Base-by-base conservation (phyloP, 192 early-diverging fungal species). In the Pilaira anomala region DNA sequence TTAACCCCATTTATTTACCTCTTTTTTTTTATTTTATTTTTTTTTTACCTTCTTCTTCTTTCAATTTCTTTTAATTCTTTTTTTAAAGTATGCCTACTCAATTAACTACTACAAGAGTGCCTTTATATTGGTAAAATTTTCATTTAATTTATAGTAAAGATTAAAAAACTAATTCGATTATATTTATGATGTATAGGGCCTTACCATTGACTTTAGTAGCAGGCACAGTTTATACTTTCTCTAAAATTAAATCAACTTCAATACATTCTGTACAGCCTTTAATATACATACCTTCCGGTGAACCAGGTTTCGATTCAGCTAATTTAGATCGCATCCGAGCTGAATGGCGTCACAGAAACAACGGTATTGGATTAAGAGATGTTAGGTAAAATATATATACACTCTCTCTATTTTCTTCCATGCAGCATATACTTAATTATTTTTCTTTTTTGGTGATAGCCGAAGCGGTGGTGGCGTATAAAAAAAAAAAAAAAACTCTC, bases 381-480 rank as follows among this genome's bases (percentile, higher is more conserved):
- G 65, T 67, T 7, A 67, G 57, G 65, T 67, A 67, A 39, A 39
- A 7, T 21, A 57, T 13, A 50, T 49, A 48, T 3, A n/a, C n/a
- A n/a, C n/a, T n/a, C n/a, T n/a, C n/a, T n/a, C n/a, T 3, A 56
- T 29, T 13, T 9, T 7, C 19, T 22, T 41, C 1, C 3, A 13
- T 57, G 11, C 12, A 3, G n/a, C n/a, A n/a, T n/a, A n/a, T 8
- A 26, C 26, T 2, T 60, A 48, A 14, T 11, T 54, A 36, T 28
- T 18, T 30, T 16, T 18, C 3, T 39, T 51, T 36, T 6, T 8
- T 42, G n/a, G n/a, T n/a, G n/a, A 18, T 50, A 67, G 65, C 13
- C 65, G 65, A 21, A 67, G 65, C 45, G 65, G 65, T 29, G 65
- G 65, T 52, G 65, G 65, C 13, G 65, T 67, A 39, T 61, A 46